These are phyloP conservation scores for Arctostaphylos glauca DNA, from an alignment of 148 eudicot species.

Conservation along the genomic window DNA sequence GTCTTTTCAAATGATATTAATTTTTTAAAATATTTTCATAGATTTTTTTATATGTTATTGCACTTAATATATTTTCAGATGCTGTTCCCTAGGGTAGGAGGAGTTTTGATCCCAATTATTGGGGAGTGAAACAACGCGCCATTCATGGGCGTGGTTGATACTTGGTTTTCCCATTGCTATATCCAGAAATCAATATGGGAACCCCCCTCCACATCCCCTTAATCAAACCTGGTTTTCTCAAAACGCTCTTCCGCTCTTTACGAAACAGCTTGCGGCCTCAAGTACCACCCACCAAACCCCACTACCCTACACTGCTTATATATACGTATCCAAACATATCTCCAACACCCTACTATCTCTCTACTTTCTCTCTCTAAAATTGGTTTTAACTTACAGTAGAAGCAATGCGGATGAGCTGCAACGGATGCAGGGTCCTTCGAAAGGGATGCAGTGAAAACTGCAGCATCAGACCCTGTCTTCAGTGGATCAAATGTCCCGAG, in stretches of 20 bases:
- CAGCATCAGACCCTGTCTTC: constrained; percentile 46
- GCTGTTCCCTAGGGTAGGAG: neutral
- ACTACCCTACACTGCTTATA: neutral
- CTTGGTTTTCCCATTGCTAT: too few species aligned
- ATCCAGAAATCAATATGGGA: too few species aligned
- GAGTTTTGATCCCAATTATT: neutral
- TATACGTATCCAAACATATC: neutral
- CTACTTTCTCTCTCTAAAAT: neutral
- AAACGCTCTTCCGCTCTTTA: too few species aligned
- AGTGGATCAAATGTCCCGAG: constrained; percentile 49
- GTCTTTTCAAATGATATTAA: too few species aligned
- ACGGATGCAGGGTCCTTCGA: constrained; percentile 56
- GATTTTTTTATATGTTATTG: too few species aligned
- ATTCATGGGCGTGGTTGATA: neutral
- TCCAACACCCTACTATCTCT: neutral
- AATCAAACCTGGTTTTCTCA: constrained; percentile 27
- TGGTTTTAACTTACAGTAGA: neutral
- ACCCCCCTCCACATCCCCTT: constrained; percentile 25
- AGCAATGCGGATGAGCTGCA: constrained; percentile 51
- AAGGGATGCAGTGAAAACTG: constrained; percentile 56
- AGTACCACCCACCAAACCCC: neutral
- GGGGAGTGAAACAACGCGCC: constrained; percentile 17
- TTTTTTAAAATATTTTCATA: too few species aligned
- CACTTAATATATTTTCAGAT: too few species aligned
- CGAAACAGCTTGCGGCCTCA: constrained; percentile 43